phyloP scores from a whole-genome alignment of 164 flowering plant genomes.

The Buxus sempervirens region DNA sequence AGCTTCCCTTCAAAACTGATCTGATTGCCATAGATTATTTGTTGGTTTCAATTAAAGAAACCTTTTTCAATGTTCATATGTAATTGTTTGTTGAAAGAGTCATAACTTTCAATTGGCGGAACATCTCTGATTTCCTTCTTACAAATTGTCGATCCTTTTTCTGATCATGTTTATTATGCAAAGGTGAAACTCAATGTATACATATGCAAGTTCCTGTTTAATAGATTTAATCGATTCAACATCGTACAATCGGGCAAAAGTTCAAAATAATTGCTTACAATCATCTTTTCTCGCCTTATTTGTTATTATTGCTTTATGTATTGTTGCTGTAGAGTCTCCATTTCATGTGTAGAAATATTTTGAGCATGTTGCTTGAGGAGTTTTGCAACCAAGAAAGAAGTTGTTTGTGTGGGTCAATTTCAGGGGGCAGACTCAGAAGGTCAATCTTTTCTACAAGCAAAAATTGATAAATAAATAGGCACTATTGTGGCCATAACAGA shows the following conservation, averaged over 20 bases:
- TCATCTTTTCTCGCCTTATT: neutral
- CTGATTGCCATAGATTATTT: slow-evolving; percentile 14
- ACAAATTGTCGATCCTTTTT: slow-evolving; percentile 16
- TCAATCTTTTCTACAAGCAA: too few relatives aligned
- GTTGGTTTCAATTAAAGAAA: slow-evolving; percentile 11
- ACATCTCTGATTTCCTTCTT: slow-evolving; percentile 23
- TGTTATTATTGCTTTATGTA: neutral
- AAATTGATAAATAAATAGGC: too few relatives aligned
- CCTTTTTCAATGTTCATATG: slow-evolving; percentile 10
- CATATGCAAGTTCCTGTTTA: slow-evolving; percentile 12
- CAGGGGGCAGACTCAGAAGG: too few relatives aligned
- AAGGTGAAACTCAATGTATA: slow-evolving; percentile 14
- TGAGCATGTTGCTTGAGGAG: neutral
- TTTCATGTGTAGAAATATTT: too few relatives aligned
- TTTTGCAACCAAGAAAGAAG: neutral
- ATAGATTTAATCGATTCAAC: slow-evolving; percentile 6
- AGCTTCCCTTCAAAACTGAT: slow-evolving; percentile 19
- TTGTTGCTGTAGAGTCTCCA: too few relatives aligned
- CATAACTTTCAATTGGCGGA: slow-evolving; percentile 15
- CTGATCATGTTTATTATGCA: slow-evolving; percentile 5
- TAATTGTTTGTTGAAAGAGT: slow-evolving; percentile 15
- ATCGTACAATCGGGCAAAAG: neutral
- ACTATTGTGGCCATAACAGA: too few relatives aligned
- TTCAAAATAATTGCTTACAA: neutral
- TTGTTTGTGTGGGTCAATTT: too few relatives aligned